Percentiles rank a stretch among this genome's conserved stretches.
These are phyloP conservation scores for Tilletia caries DNA, from an alignment of 1,284 basidiomycete genomes.

Conservation along the genomic window DNA sequence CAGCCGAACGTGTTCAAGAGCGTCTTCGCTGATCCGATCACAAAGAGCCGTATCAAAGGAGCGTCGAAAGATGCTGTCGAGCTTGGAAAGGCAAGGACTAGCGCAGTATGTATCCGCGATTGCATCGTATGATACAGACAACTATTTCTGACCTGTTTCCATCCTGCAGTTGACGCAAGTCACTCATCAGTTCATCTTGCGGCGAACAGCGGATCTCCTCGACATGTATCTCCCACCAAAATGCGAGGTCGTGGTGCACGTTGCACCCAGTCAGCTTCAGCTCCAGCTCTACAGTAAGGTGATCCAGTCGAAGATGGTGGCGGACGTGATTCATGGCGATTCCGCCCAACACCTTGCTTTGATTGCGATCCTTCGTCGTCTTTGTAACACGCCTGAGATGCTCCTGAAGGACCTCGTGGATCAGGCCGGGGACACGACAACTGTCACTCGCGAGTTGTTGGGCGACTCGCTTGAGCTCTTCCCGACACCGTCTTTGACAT, in stretches of 20 bases:
- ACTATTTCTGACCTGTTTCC: background rate
- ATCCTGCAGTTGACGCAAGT: slow-evolving; percentile 55
- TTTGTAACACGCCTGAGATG: slow-evolving; percentile 88
- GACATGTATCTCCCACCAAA: slow-evolving; percentile 85
- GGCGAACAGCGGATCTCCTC: slow-evolving; percentile 70
- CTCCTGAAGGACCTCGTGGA: slow-evolving; percentile 66
- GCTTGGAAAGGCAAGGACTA: slow-evolving; percentile 64
- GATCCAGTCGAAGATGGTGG: slow-evolving; percentile 34
- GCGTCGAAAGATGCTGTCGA: slow-evolving; percentile 66
- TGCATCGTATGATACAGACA: background rate
- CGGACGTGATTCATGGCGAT: slow-evolving; percentile 31
- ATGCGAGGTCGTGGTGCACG: slow-evolving; percentile 59
- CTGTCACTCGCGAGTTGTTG: slow-evolving; percentile 27
- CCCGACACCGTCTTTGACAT: slow-evolving; percentile 29
- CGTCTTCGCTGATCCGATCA: slow-evolving; percentile 82
- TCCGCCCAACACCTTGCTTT: slow-evolving; percentile 40
- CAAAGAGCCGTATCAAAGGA: slow-evolving; percentile 78
- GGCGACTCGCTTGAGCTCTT: slow-evolving; percentile 28
- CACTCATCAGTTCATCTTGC: slow-evolving; percentile 80
- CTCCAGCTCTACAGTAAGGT: slow-evolving; percentile 74
- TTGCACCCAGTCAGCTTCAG: slow-evolving; percentile 61
- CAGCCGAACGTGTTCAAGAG: slow-evolving; percentile 44
- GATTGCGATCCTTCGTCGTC: slow-evolving; percentile 64
- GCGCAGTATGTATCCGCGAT: slow-evolving; percentile 53
- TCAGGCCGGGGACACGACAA: slow-evolving; percentile 17